Evolutionary conservation across 1,284 basidiomycete species (phyloP), one percentile per base, ranked within the genome.

Genomic region (Phlebopus sp.): DNA sequence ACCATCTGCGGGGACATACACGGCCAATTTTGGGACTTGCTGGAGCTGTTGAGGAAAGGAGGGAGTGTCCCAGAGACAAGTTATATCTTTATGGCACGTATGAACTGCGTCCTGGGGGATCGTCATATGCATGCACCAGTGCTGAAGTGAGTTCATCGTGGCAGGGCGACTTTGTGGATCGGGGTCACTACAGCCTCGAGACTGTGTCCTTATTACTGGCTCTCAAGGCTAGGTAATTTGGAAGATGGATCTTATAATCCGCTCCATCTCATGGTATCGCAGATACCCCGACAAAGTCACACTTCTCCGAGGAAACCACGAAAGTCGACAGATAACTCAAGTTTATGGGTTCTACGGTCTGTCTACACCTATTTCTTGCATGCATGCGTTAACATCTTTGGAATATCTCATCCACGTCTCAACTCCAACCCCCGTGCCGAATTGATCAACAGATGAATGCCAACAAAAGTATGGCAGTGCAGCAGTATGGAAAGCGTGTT

Each of bases 21-120:
- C 62, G 93, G 93, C 18, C 93, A 97, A 68, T 94, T 97, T 66
- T 97, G 92, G 92, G 93, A 97, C 64, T 75, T 97, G 18, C 72
- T 95, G 15, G 94, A 98, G 72, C 75, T 98, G 30, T 75, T 98
- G 58, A 72, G 92, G 57, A 90, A 92, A 53, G 96, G 95, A 7
- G 96, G 95, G 5, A 81, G 83, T 59, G 81, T 90, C 0, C 92
- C 92, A 3, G 86, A 85, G 51, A 97, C 92, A 52, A 92, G 90
- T 61, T 98, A 98, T 69, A 92, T 98, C 52, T 97, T 98, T 67
- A 98, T 98, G 95, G 93, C 89, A 79, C n/a, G n/a, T n/a, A n/a
- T n/a, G n/a, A n/a, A n/a, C n/a, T n/a, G n/a, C 75, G 82, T 85
- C 25, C 25, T 25, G 25, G 8, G 25, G 25, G 25, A 8, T 25